Evolutionary conservation across 139 green algal species (phyloP).

Genomic region (Chlorella sp.): DNA sequence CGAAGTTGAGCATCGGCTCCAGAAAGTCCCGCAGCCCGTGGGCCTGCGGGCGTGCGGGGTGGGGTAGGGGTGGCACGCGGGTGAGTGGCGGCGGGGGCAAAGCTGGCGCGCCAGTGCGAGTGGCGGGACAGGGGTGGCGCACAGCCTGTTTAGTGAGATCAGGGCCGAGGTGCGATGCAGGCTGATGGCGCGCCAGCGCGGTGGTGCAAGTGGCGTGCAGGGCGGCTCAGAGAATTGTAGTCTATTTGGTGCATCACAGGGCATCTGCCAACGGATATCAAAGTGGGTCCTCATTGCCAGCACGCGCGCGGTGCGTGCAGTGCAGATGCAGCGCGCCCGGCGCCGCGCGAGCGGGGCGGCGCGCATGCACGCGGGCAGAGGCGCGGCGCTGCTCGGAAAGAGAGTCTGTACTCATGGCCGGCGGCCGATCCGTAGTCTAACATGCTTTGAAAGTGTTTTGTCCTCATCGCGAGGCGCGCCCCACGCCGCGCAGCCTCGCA

Average conservation of each 20-base stretch:
- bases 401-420: constrained; percentile 35
- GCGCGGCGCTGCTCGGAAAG: constrained; percentile 30
- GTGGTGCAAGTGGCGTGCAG: neutral
- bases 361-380: neutral
- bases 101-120: too few species aligned
- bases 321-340: neutral
- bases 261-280: constrained; percentile 36
- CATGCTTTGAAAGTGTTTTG: constrained; percentile 28
- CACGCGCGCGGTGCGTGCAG: neutral
- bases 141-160: too few species aligned
- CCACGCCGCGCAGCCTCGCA: too few species aligned
- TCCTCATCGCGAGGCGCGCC: constrained; percentile 25
- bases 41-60: constrained; percentile 59
- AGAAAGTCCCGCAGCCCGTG: constrained; percentile 82
- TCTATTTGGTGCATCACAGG: constrained; percentile 22
- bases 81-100: neutral
- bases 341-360: neutral
- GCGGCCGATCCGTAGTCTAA: constrained; percentile 41
- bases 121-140: too few species aligned
- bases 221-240: constrained; percentile 36
- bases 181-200: neutral
- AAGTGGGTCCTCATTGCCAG: constrained; percentile 19
- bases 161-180: too few species aligned
- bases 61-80: neutral
- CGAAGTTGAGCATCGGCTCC: constrained; percentile 91